Evolutionary conservation across 2,329 filamentous ascomycete species (phyloP), one percentile per base, ranked within the genome.

Genomic region (Remersonia thermophila): DNA sequence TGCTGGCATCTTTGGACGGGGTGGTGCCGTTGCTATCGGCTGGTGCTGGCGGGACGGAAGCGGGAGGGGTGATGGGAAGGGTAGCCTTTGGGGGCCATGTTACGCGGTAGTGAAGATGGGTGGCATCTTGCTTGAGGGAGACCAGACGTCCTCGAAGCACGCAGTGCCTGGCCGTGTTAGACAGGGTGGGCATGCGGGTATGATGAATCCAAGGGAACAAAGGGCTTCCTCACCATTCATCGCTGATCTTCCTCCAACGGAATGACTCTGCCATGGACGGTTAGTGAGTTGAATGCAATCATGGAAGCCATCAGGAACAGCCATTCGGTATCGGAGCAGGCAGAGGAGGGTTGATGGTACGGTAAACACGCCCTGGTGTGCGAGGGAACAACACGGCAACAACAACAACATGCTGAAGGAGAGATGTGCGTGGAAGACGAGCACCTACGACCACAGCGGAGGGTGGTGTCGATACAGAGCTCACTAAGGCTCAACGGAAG

Each of bases 381-480:
- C n/a, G n/a, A n/a, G n/a, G n/a, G n/a, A 23, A 23, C 5, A 23
- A 23, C 20, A 9, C 20, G 9, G 20, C 9, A 5, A 23, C 5
- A 23, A 9, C 5, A 23, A 23, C 5, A 5, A 6, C 20, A 23
- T 23, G 14, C 12, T 34, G 27, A 14, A 15, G 32, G 26, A 20
- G 14, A 35, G 8, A 13, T 32, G 25, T 3, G 5, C 25, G 23
- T 12, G 8, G 30, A n/a, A 15, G 9, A 27, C 7, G 9, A 2
- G 26, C 3, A 40, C 43, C 23, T 46, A 46, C 43, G 91, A 3
- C 91, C 91, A 56, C 91, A 98, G 43, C 89, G 79, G 25, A 98
- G 65, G 0, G 86, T 94, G 0, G 89, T 98, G 51, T 94, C 85
- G 47, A 98, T 86, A 55, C 85, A 95, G 3, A 98, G 72, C 55